Conservation (phyloP, 805 yeast genomes). For the Cyberlindnera petersonii region DNA sequence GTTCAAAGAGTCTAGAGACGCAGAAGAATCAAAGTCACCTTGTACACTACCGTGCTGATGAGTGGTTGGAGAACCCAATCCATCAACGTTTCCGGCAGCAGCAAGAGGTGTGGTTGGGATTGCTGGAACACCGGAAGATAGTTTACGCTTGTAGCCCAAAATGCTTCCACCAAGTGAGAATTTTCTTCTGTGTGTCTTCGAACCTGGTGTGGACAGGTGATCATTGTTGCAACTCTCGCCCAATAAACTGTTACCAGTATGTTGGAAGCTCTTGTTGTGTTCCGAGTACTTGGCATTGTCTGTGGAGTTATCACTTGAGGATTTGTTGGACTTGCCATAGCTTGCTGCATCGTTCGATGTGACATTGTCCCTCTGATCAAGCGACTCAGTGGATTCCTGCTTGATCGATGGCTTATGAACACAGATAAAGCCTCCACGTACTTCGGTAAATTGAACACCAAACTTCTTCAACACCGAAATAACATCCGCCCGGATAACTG, state of each 20-base stretch:
- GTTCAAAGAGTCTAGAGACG: constrained; percentile 61
- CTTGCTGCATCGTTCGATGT: constrained; percentile 7
- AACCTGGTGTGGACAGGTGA: constrained; percentile 21
- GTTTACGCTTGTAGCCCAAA: constrained; percentile 46
- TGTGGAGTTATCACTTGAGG: constrained; percentile 12
- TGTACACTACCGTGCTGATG: constrained; percentile 29
- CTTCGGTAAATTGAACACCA: constrained; percentile 82
- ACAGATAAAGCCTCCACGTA: constrained; percentile 91
- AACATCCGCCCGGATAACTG: constrained; percentile 81
- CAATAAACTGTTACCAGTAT: constrained; percentile 13
- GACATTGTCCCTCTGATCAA: constrained; percentile 8
- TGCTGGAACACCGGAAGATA: constrained; percentile 29
- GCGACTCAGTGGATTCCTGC: constrained; percentile 6
- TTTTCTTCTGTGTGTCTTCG: constrained; percentile 52
- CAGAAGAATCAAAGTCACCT: constrained; percentile 38
- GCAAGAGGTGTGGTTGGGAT: constrained; percentile 58
- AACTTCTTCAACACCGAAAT: constrained; percentile 70
- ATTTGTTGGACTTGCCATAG: constrained; percentile 16
- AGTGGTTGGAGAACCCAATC: constrained; percentile 27
- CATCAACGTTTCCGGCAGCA: constrained; percentile 26
- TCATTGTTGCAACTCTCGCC: constrained; percentile 21
- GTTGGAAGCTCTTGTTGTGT: constrained; percentile 7
- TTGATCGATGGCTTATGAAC: constrained; percentile 52
- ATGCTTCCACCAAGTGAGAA: constrained; percentile 60
- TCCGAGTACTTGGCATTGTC: constrained; percentile 4